These are phyloP conservation scores for Colletotrichum chrysophilum DNA, from an alignment of 2,329 filamentous ascomycete genomes.

Conservation along the genomic window DNA sequence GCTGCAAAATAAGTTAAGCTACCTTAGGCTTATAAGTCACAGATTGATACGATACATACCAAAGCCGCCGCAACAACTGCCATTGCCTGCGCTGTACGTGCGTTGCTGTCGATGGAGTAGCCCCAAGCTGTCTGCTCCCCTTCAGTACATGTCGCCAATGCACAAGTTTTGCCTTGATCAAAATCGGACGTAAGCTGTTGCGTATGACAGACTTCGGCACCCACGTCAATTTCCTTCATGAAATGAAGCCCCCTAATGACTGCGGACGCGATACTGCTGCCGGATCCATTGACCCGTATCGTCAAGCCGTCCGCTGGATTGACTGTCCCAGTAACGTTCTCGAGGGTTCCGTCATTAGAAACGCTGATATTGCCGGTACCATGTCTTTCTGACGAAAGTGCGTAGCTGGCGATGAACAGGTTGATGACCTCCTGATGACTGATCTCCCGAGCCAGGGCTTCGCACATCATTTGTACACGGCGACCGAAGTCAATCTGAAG, in stretches of 20 bases:
- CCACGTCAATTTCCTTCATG: not conserved
- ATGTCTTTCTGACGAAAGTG: not conserved
- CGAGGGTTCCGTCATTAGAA: not conserved
- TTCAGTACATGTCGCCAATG: not conserved
- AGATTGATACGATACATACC: not conserved
- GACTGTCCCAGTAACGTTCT: not conserved
- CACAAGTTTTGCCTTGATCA: not conserved
- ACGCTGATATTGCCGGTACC: not conserved
- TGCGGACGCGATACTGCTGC: not conserved
- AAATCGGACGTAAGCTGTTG: not conserved
- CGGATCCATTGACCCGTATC: not conserved
- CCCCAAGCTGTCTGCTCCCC: not conserved
- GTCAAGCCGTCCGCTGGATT: not conserved
- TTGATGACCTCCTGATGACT: not conserved
- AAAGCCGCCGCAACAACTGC: not conserved
- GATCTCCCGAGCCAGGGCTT: conserved; percentile 4
- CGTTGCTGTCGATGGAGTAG: not conserved
- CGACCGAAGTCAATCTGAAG: conserved; percentile 1
- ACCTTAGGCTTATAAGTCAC: too few species aligned
- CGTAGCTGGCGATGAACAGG: not conserved
- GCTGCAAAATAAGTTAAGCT: not conserved
- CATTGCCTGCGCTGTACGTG: not conserved
- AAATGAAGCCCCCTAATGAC: not conserved
- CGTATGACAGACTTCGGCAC: not conserved
- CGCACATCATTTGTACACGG: conserved; percentile 4